Base-by-base conservation (phyloP, 768 basidiomycete species). In the Leucosporidium scottii region DNA sequence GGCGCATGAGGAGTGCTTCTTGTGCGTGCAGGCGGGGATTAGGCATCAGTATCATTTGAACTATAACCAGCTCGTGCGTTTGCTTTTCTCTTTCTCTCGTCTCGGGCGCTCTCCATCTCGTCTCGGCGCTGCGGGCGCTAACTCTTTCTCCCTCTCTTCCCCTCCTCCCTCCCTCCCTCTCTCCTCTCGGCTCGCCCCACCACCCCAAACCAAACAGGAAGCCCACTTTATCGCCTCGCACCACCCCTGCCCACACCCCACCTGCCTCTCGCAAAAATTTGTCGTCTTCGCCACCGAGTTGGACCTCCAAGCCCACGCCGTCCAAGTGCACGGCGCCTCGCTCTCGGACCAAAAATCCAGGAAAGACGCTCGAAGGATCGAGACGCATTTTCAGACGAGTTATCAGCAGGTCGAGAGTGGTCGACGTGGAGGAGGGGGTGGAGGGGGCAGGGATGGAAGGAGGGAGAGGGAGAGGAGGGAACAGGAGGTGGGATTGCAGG, bases 41-140 rank as follows among this genome's bases (percentile, higher is more conserved):
- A 64, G 97, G 81, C 64, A 92, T 85, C 75, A 92, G 89, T 96
- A 99, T 97, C 83, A 82, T 80, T 83, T 96, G 93, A 5, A 93
- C 88, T 94, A 99, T 94, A 75, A 99, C 82, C 53, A 91, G 89
- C 80, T 99, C 93, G 78, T 99, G 92, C 65, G 97, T 91, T 49
- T 88, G 86, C 77, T 96, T 44, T 13, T 44, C 93, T 57, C 91
- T 93, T 78, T 94, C 96, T 67, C 53, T 34, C 17, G 23, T 61
- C 20, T 27, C 36, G 34, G 34, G n/a, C n/a, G n/a, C n/a, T n/a
- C n/a, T n/a, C n/a, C n/a, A n/a, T n/a, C n/a, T n/a, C n/a, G n/a
- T n/a, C 39, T 44, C 39, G 39, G 39, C 39, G 39, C 8, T 44
- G 6, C 20, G 5, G 34, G 10, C 51, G n/a, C 51, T 23, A 21